Evolutionary conservation across 345 rosid genomes (phyloP).

Genomic region (Eucalyptus pumila): DNA sequence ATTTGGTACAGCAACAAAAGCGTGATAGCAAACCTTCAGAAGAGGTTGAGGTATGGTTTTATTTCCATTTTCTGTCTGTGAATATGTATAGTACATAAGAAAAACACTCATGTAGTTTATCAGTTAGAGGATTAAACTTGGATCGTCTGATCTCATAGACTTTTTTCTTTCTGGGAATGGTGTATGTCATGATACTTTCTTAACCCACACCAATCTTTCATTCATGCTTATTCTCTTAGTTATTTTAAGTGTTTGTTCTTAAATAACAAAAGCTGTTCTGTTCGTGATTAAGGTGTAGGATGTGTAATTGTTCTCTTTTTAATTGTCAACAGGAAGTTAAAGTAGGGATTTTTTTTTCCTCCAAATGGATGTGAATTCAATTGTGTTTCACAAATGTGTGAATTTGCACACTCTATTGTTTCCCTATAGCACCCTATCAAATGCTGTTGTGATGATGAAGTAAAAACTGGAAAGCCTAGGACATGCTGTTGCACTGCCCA

Average conservation of each 20-base stretch:
- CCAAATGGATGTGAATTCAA: background rate
- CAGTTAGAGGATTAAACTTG: background rate
- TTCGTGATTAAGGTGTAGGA: background rate
- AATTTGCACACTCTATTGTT: background rate
- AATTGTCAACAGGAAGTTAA: background rate
- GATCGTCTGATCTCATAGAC: background rate
- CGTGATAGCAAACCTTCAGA: constrained; percentile 32
- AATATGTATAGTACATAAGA: background rate
- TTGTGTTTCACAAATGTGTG: background rate
- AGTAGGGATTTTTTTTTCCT: background rate
- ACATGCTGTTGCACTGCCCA: background rate
- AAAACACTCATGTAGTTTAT: background rate
- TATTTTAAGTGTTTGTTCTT: background rate
- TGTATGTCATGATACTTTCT: background rate
- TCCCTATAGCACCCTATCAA: background rate
- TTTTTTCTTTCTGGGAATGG: background rate
- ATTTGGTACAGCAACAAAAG: constrained; percentile 44
- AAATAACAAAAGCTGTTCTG: background rate
- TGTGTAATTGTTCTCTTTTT: background rate
- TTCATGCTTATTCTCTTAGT: background rate
- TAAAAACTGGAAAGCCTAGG: background rate
- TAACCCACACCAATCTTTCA: background rate
- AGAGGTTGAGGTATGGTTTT: constrained; percentile 21
- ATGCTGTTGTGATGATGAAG: background rate
- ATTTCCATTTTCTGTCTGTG: background rate